Conservation (phyloP, 805 yeast genomes). For the Candida insectalens region DNA sequence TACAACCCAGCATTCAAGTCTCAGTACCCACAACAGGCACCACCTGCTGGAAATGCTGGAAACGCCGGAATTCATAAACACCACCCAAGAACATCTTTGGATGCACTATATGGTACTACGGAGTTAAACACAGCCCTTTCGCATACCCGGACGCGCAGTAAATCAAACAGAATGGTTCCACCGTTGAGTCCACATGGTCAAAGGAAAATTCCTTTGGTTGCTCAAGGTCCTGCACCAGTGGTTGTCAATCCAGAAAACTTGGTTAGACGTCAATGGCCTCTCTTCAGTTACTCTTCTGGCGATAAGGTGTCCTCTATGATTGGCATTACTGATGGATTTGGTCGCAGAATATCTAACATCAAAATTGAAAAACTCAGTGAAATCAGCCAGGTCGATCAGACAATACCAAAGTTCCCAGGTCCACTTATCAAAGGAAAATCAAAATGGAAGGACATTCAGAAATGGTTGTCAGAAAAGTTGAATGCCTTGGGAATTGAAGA, state of each 20-base stretch:
- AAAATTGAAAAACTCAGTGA: conserved; percentile 26
- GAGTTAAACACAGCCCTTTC: too few species aligned
- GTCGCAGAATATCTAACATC: conserved; percentile 23
- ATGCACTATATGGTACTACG: too few species aligned
- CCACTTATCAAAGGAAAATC: conserved; percentile 53
- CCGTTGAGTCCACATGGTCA: conserved; percentile 8
- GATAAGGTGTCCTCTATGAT: conserved; percentile 34
- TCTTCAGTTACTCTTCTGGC: conserved; percentile 57
- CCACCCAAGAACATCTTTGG: too few species aligned
- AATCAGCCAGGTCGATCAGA: conserved; percentile 29
- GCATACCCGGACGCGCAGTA: not conserved
- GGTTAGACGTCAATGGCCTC: conserved; percentile 58
- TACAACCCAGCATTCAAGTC: too few species aligned
- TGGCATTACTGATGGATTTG: conserved; percentile 31
- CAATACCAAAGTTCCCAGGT: conserved; percentile 51
- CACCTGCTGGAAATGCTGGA: too few species aligned
- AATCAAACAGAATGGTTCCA: conserved; percentile 1
- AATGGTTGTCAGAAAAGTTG: conserved; percentile 45
- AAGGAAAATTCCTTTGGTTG: not conserved
- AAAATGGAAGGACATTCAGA: conserved; percentile 57
- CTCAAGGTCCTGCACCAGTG: conserved; percentile 22
- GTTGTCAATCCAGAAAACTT: conserved; percentile 46
- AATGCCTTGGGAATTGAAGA: conserved; percentile 8
- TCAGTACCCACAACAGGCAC: too few species aligned
- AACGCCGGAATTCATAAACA: too few species aligned